These are phyloP conservation scores for Chlorella sorokiniana DNA, from an alignment of 139 green algal genomes.

Conservation along the genomic window DNA sequence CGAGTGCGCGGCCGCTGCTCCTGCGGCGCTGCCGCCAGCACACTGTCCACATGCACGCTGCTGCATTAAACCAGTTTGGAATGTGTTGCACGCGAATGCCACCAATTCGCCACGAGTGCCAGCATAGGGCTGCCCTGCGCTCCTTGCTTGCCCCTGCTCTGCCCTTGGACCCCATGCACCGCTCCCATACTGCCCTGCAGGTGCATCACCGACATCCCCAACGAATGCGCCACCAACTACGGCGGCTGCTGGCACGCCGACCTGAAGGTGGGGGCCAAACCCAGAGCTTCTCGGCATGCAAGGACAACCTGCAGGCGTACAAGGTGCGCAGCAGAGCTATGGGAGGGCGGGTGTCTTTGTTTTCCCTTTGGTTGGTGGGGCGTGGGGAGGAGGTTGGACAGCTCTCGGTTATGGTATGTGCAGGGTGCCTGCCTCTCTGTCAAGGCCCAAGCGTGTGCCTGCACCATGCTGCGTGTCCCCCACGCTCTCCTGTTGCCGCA, in stretches of 20 bases:
- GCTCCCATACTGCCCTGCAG: constrained; percentile 35
- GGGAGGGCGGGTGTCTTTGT: neutral
- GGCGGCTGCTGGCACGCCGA: constrained; percentile 66
- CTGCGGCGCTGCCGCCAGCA: too few species aligned
- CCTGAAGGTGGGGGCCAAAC: constrained; percentile 43
- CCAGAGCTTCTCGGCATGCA: constrained; percentile 53
- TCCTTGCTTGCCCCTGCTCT: too few species aligned
- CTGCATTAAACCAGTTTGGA: too few species aligned
- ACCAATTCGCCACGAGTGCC: too few species aligned
- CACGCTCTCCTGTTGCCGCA: too few species aligned
- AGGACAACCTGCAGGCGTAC: constrained; percentile 58
- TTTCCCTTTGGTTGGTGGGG: neutral
- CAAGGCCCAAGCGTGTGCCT: too few species aligned
- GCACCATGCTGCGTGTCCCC: too few species aligned
- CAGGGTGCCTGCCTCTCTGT: neutral
- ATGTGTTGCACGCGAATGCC: too few species aligned
- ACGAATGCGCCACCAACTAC: constrained; percentile 67
- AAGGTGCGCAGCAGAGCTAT: constrained; percentile 19
- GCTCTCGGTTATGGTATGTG: neutral
- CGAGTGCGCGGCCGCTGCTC: constrained; percentile 50
- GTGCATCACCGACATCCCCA: constrained; percentile 62
- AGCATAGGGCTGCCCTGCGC: too few species aligned
- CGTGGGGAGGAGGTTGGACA: neutral
- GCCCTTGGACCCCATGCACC: neutral
- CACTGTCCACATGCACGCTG: neutral